Percentiles rank a stretch among this genome's conserved stretches.
phyloP scores from a whole-genome alignment of 495 filamentous ascomycete genomes.

The Hypomontagnella submonticulosa region DNA sequence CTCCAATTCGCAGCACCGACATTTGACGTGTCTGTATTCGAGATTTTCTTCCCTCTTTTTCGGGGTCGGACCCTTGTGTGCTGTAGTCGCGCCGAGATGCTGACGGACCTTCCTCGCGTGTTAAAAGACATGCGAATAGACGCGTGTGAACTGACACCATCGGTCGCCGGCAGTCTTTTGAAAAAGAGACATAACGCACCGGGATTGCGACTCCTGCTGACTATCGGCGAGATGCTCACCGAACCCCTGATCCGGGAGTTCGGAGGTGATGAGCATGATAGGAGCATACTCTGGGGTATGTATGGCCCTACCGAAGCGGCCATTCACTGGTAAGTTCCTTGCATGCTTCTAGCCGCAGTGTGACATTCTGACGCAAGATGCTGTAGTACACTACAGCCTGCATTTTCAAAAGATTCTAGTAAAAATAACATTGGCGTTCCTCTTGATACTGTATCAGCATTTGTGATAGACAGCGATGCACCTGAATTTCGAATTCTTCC shows the following conservation, averaged over 20 bases:
- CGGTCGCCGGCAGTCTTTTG: conserved; percentile 76
- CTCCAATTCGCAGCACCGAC: conserved; percentile 89
- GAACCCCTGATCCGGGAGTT: conserved; percentile 77
- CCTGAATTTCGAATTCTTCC: conserved; percentile 64
- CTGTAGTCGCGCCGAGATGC: conserved; percentile 69
- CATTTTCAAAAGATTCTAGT: conserved; percentile 51
- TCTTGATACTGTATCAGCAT: conserved; percentile 79
- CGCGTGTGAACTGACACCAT: conserved; percentile 84
- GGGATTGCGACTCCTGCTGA: conserved; percentile 70
- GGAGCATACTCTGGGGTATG: conserved; percentile 79
- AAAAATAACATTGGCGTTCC: conserved; percentile 77
- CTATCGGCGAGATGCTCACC: conserved; percentile 90
- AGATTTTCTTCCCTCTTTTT: conserved; percentile 84
- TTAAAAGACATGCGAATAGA: conserved; percentile 75
- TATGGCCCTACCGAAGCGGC: conserved; percentile 89
- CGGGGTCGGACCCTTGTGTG: conserved; percentile 76
- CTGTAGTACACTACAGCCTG: conserved; percentile 55
- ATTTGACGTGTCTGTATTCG: conserved; percentile 90
- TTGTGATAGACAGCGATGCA: conserved; percentile 60
- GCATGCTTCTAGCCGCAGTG: neutral
- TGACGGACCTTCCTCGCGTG: conserved; percentile 73
- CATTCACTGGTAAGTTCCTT: conserved; percentile 68
- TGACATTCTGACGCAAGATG: conserved; percentile 3
- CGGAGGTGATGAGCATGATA: conserved; percentile 57
- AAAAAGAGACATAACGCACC: conserved; percentile 70